Conservation (phyloP, 495 filamentous ascomycete species). For the Cercophora newfieldiana region DNA sequence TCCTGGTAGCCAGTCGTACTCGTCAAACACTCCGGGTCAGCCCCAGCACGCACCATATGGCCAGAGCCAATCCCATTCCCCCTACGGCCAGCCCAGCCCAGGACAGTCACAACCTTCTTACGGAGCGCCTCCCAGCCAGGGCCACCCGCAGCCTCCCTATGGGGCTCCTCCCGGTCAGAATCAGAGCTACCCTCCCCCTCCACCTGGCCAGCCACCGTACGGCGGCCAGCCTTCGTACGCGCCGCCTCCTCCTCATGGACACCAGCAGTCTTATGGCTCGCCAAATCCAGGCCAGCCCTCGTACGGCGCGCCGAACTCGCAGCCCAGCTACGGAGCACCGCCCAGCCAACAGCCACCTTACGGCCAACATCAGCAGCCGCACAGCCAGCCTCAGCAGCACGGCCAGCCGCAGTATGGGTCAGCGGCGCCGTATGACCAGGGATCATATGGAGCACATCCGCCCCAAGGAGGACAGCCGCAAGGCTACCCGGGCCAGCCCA, state of each 20-base stretch:
- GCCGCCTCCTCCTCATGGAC: conserved; percentile 8
- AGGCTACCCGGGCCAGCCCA: conserved; percentile 16
- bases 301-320: conserved; percentile 26
- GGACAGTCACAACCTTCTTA: conserved; percentile 11
- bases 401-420: conserved; percentile 30
- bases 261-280: conserved; percentile 7
- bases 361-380: conserved; percentile 12
- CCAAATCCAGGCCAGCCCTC: conserved; percentile 12
- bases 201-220: conserved; percentile 1
- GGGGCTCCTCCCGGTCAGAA: not conserved
- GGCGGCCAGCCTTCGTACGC: conserved; percentile 23
- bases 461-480: conserved; percentile 15
- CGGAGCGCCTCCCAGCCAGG: not conserved
- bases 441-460: conserved; percentile 12
- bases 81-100: conserved; percentile 22
- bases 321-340: conserved; percentile 6
- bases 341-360: not conserved
- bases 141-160: conserved; percentile 1
- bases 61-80: conserved; percentile 5
- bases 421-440: conserved; percentile 19
- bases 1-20: conserved; percentile 18
- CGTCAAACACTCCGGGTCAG: conserved; percentile 3
- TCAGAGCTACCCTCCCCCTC: not conserved
- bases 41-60: conserved; percentile 25
- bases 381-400: conserved; percentile 27